Base-by-base conservation (phyloP, 2,329 filamentous ascomycete genomes). In the Trichoderma guizhouense region DNA sequence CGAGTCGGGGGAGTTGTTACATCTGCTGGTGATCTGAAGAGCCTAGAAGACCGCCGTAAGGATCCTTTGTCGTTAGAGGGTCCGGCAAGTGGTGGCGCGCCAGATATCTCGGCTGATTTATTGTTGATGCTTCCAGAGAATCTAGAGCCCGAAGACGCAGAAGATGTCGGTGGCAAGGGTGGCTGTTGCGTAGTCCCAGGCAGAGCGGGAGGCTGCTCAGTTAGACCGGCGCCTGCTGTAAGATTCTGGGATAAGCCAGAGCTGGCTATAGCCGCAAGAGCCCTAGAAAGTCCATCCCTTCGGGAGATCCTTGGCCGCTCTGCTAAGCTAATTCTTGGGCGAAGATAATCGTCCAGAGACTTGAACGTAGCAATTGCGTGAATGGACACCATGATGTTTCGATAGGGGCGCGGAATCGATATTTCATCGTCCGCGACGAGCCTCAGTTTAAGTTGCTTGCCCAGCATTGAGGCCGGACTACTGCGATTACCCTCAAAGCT, bases 291-390 rank as follows among this genome's bases (percentile, higher is more conserved):
- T 1, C 91, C 89, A 68, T 89, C 87, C 84, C 91, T 79, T 83
- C 91, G 87, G 34, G 87, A 85, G 11, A 84, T 85, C 57, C 91
- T 87, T 14, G 80, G 79, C 21, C 93, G 89, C 74, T 97, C 94
- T 3, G 92, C 90, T 15, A 96, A 81, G 77, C 87, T 94, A 72
- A 99, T 97, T 73, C 95, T 89, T 8, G 96, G 96, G 47, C 96
- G 91, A 57, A 99, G 86, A 80, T 98, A 99, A 79, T 99, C 96
- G 79, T 98, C 96, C 28, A 99, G 84, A 0, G 95, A 93, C 81
- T 98, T 98, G 85, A 99, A 98, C 0, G 95, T 98, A 3, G 96
- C 95, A 78, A 99, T 98, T 18, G 96, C 96, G 80, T 99, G 96
- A 71, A 99, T 99, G 0, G 94, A 97, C 1, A 99, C 96, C 92